phyloP scores from a whole-genome alignment of 148 eudicot species.

The Drosera capensis region DNA sequence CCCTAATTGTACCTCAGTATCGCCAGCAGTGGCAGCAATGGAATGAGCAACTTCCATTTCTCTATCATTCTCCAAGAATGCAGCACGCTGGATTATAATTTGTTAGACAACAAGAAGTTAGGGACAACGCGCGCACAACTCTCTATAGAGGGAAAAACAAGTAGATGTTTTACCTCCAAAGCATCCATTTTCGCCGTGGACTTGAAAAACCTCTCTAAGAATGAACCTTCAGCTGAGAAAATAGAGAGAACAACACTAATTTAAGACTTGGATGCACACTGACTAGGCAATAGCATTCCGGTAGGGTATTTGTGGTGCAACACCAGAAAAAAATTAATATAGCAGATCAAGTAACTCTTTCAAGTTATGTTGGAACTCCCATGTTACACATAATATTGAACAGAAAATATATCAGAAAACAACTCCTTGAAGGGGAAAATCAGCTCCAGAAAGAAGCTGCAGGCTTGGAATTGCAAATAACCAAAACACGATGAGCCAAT shows the following conservation, averaged over 20 bases:
- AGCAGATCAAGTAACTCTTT: too few species aligned
- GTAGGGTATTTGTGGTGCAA: too few species aligned
- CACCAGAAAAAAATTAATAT: too few species aligned
- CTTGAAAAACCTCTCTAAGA: conserved; percentile 72
- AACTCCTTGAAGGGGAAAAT: too few species aligned
- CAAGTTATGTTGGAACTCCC: too few species aligned
- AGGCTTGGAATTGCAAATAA: not conserved
- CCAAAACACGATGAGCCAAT: not conserved
- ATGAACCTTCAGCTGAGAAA: conserved; percentile 61
- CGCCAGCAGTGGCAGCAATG: conserved; percentile 88
- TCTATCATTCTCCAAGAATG: conserved; percentile 67
- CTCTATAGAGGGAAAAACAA: conserved; percentile 1
- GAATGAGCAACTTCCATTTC: conserved; percentile 98
- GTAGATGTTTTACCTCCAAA: conserved; percentile 33
- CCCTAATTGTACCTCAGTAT: conserved; percentile 46
- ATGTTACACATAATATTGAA: too few species aligned
- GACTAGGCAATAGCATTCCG: too few species aligned
- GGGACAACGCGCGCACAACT: not conserved
- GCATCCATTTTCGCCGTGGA: conserved; percentile 69
- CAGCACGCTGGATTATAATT: conserved; percentile 67
- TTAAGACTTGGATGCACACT: not conserved
- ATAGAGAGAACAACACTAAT: not conserved
- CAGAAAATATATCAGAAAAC: too few species aligned
- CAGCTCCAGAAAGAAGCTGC: not conserved
- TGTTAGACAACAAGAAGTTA: not conserved